These are phyloP conservation scores for Zasmidium cellare DNA, from an alignment of 2,329 filamentous ascomycete species.

Conservation along the genomic window DNA sequence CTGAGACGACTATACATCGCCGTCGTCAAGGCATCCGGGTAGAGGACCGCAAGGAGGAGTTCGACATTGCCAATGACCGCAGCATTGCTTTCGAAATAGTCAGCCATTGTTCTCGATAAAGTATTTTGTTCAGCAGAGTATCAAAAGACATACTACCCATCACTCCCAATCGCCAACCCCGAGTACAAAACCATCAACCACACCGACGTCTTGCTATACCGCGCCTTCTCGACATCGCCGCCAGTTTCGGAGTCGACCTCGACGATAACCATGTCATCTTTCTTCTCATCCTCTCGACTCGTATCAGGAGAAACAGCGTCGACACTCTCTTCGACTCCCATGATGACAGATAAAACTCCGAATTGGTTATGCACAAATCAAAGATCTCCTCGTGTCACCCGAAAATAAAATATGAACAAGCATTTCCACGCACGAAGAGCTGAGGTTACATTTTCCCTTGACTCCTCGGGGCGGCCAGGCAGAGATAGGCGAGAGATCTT, in stretches of 20 bases:
- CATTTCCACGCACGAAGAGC: too few relatives aligned
- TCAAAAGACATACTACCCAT: slow-evolving; percentile 28
- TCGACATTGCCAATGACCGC: slow-evolving; percentile 38
- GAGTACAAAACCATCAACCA: slow-evolving; percentile 39
- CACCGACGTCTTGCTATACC: slow-evolving; percentile 30
- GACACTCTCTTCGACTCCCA: not conserved
- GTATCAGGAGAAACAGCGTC: not conserved
- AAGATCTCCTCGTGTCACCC: too few relatives aligned
- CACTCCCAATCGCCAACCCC: slow-evolving; percentile 37
- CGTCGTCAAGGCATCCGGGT: slow-evolving; percentile 33
- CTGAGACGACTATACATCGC: slow-evolving; percentile 34
- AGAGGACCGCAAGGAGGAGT: slow-evolving; percentile 34
- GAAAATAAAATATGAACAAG: too few relatives aligned
- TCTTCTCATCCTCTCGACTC: not conserved
- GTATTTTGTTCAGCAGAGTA: too few relatives aligned
- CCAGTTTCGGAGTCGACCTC: slow-evolving; percentile 2
- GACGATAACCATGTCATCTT: not conserved
- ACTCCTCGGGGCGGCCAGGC: not conserved
- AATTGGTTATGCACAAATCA: too few relatives aligned
- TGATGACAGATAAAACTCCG: too few relatives aligned
- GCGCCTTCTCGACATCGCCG: slow-evolving; percentile 4
- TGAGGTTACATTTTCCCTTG: not conserved
- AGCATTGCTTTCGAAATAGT: slow-evolving; percentile 25
- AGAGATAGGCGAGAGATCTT: slow-evolving; percentile 5
- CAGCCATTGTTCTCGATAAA: too few relatives aligned